A percentile compares a stretch with the other conserved stretches of the same genome.
Evolutionary conservation across 1,284 basidiomycete genomes (phyloP).

Genomic region (Sporisorium exsertum): DNA sequence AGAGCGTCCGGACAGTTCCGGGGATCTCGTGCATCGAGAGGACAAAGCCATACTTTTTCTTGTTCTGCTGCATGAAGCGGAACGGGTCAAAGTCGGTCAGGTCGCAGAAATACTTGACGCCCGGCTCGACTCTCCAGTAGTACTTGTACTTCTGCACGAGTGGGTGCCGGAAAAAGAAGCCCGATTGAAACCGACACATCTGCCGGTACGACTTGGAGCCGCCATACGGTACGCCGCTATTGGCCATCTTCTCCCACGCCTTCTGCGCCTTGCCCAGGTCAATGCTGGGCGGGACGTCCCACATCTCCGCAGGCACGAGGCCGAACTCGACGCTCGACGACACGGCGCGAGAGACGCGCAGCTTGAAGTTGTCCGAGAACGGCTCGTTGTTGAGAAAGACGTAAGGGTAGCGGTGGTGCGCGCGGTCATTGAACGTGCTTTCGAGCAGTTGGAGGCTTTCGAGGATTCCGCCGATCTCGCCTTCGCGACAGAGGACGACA

Average conservation of each 20-base stretch:
- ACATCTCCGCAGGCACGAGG: constrained; percentile 81
- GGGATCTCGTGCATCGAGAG: constrained; percentile 82
- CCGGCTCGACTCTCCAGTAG: constrained; percentile 89
- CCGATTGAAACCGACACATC: constrained; percentile 89
- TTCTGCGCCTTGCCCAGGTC: constrained; percentile 75
- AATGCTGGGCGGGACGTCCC: constrained; percentile 83
- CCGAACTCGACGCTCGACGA: constrained; percentile 75
- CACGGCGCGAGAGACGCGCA: constrained; percentile 60
- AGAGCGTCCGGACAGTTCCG: constrained; percentile 82
- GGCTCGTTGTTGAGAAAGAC: constrained; percentile 70
- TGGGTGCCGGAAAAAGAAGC: constrained; percentile 74
- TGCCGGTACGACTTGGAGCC: constrained; percentile 75
- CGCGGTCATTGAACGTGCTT: constrained; percentile 64
- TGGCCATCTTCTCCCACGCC: constrained; percentile 78
- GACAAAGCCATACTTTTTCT: constrained; percentile 80
- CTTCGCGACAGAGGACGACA: constrained; percentile 67
- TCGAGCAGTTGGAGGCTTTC: constrained; percentile 54
- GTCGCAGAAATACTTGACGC: constrained; percentile 82
- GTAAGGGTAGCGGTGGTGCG: constrained; percentile 67
- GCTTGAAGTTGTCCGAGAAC: constrained; percentile 70
- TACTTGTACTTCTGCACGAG: constrained; percentile 81
- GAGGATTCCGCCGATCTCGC: constrained; percentile 64
- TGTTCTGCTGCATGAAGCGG: constrained; percentile 83
- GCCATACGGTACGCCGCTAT: constrained; percentile 83
- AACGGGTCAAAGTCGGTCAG: constrained; percentile 82